A percentile compares a stretch with the other conserved stretches of the same genome.
Conservation (phyloP, 1,284 basidiomycete genomes). For the Xerocomus cyaneibrunnescens region DNA sequence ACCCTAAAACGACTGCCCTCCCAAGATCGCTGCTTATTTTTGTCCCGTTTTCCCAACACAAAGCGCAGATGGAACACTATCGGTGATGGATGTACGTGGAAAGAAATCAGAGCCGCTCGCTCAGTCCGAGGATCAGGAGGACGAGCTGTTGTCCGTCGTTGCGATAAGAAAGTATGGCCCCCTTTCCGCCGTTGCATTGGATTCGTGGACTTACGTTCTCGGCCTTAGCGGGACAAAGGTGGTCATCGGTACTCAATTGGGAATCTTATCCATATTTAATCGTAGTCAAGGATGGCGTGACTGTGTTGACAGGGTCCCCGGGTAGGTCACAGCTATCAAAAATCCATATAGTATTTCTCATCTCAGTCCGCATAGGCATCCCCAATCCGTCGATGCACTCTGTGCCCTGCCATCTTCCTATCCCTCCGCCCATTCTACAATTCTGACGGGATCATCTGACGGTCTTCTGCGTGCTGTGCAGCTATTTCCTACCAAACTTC, state of each 20-base stretch:
- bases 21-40: background rate
- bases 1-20: background rate
- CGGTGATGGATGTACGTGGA: conserved; percentile 84
- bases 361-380: conserved; percentile 56
- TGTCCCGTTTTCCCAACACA: background rate
- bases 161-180: conserved; percentile 71
- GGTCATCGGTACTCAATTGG: conserved; percentile 88
- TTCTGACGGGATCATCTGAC: conserved; percentile 93
- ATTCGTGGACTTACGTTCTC: background rate
- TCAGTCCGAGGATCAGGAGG: conserved; percentile 93
- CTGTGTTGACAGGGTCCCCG: conserved; percentile 91
- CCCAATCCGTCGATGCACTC: conserved; percentile 83
- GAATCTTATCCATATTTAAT: conserved; percentile 91
- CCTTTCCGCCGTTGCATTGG: background rate
- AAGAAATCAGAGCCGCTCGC: conserved; percentile 73
- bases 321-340: conserved; percentile 44
- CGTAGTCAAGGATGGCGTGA: conserved; percentile 85
- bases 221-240: conserved; percentile 66
- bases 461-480: conserved; percentile 89
- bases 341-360: conserved; percentile 3
- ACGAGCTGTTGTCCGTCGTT: conserved; percentile 86
- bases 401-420: conserved; percentile 70
- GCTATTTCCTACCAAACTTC: conserved; percentile 84
- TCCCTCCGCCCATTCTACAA: conserved; percentile 65
- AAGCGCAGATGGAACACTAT: conserved; percentile 90